Base-by-base conservation (phyloP, 1,284 basidiomycete genomes). In the Malassezia caprae region DNA sequence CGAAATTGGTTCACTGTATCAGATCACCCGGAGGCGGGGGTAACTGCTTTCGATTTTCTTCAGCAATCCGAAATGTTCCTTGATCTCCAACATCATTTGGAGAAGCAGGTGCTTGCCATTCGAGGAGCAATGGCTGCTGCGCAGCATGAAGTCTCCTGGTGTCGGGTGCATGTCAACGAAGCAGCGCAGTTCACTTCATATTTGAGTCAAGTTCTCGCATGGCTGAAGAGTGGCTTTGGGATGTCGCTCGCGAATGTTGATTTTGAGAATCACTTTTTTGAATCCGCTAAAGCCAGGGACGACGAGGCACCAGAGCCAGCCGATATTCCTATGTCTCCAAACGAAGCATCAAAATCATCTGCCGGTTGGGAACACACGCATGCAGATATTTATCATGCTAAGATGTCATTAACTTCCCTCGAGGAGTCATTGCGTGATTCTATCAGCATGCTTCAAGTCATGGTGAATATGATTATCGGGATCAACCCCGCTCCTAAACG, bases 161-260 rank as follows among this genome's bases (percentile, higher is more conserved):
- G 60, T 0, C 53, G 63, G 5, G 50, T 72, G 7, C 59, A 64
- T 15, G 40, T 63, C 12, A 32, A n/a, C 3, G 48, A 60, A 5
- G 42, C 59, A 32, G 47, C 46, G 15, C 46, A 53, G 4, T 53
- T 65, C 0, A 48, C 63, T 7, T 37, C 51, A 7, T 42, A 58
- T 10, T 32, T 71, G 12, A 40, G 46, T 3, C 45, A 61, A 23
- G 52, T 64, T 19, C 52, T 58, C 2, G 60, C 56, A 0, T 71
- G 70, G 70, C 52, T 66, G 34, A 51, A 55, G 5, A 67, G 67
- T 43, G 65, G 65, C 5, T 56, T 66, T 48, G 65, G 65, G 11
- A 48, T 48, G 40, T 23, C 31, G 17, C 21, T 40, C 5, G 35
- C 48, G 1, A 35, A 27, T 27, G 34, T 37, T 12, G 46, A 37